Evolutionary conservation across 202 grass and related monocot species (phyloP), one percentile per base, ranked within the genome.

Genomic region (Setaria italica): DNA sequence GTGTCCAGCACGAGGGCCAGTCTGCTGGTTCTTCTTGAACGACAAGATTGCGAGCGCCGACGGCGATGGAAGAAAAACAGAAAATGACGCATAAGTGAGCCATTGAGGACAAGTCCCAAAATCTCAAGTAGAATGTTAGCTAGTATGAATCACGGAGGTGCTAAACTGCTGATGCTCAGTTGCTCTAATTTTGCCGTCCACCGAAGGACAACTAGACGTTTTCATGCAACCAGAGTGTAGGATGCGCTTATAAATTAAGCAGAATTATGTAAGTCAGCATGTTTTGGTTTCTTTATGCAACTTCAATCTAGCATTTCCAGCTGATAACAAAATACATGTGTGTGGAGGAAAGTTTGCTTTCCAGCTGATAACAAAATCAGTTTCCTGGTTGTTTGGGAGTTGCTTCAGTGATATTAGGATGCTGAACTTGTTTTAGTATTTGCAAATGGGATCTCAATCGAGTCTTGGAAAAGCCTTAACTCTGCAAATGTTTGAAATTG

Each of bases 21-120:
- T 25, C 76, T 78, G 57, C 76, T 78, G 57, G 41, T 78, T 47
- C 76, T 48, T 78, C 58, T 55, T 74, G 72, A 11, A 74, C 1
- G 48, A 54, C 29, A 74, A 74, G 49, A 14, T 73, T 73, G 48
- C 3, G 15, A 74, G 48, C 71, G 1, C 11, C 14, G 15, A 34
- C 0, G 29, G 16, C 29, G 17, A 74, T 20, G 30, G 7, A 19
- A 17, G 6, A 17, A 55, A 55, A 17, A 0, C 6, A 74, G 30
- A 2, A 34, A 54, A 74, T 3, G 32, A 6, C 0, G 4, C 0
- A 11, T 20, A 20, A 37, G 2, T 43, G 4, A 54, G 19, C 19
- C 19, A n/a, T 57, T n/a, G 4, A 4, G 16, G 63, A 9, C 32
- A 39, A 0, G 30, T 64, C 20, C 4, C 10, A 13, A 62, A 21